These are phyloP conservation scores for Russula brevipes DNA, from an alignment of 768 basidiomycete species.

Conservation along the genomic window DNA sequence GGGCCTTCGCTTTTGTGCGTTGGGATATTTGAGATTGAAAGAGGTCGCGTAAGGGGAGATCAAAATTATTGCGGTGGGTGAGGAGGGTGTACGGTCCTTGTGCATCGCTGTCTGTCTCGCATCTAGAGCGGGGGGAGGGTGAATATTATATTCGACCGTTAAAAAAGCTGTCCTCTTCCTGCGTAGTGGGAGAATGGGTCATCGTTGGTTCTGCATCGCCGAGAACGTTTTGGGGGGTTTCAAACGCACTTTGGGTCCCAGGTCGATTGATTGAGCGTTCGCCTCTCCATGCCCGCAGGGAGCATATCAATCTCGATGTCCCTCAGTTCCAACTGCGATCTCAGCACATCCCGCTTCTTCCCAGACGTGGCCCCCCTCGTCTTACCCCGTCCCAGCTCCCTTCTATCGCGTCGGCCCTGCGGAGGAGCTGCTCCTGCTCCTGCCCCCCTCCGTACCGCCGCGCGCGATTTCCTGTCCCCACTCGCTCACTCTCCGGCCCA, in stretches of 20 bases:
- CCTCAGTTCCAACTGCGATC: constrained; percentile 57
- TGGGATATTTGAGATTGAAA: constrained; percentile 46
- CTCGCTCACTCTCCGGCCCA: constrained; percentile 65
- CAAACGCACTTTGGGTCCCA: constrained; percentile 69
- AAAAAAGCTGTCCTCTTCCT: constrained; percentile 66
- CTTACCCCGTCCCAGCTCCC: constrained; percentile 31
- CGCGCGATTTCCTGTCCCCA: constrained; percentile 69
- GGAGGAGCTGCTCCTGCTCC: too few species aligned
- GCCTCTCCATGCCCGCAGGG: constrained; percentile 76
- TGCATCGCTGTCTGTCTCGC: constrained; percentile 33
- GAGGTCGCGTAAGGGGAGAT: constrained; percentile 45
- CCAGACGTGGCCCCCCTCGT: constrained; percentile 31
- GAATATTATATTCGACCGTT: constrained; percentile 68
- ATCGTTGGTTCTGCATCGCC: neutral
- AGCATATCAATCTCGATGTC: constrained; percentile 75
- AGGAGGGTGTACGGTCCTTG: constrained; percentile 46
- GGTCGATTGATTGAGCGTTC: constrained; percentile 71
- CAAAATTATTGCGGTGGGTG: constrained; percentile 58
- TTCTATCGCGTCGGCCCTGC: constrained; percentile 29
- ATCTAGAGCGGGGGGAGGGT: constrained; percentile 47
- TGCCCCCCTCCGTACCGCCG: constrained; percentile 39
- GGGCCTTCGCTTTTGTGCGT: constrained; percentile 41
- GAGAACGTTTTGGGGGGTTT: constrained; percentile 3
- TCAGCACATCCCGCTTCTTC: constrained; percentile 64
- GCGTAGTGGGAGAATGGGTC: constrained; percentile 7